Evolutionary conservation across 2,329 filamentous ascomycete species (phyloP), one percentile per base, ranked within the genome.

Genomic region (Trichoderma breve): DNA sequence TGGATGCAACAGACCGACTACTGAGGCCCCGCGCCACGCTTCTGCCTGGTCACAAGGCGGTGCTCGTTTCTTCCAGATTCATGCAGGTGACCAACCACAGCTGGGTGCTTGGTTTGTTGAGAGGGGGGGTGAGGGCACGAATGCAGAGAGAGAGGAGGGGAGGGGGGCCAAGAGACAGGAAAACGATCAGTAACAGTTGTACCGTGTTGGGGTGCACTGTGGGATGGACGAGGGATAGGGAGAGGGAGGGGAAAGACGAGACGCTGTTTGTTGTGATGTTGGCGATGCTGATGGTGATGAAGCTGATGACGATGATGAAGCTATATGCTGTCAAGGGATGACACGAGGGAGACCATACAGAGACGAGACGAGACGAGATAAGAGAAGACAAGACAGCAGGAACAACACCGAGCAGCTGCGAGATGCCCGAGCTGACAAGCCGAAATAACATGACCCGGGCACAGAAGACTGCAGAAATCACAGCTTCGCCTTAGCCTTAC

Each of bases 41-140:
- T 70, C 58, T 72, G 65, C 71, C 66, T 73, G 72, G 72, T 73
- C 72, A 73, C 72, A 72, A 72, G 72, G 71, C 71, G 71, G 36
- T 70, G 65, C 39, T 68, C 30, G 64, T 55, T 72, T 69, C 47
- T 70, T 57, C 43, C 68, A 63, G 70, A 57, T 62, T 43, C 39
- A 72, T 72, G 70, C 70, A 71, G 69, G 63, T 72, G 70, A 72
- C 70, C 70, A 68, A 57, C 70, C 64, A 63, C 30, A 28, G 53
- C 58, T 57, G 39, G 24, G 53, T 43, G 36, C 36, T 55, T 21
- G 34, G 21, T 61, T 47, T 57, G 64, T 57, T 58, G 51, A 51
- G 32, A 32, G 47, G 32, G 47, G 28, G 34, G 64, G 28, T 26
- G 30, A 26, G 36, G 51, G 32, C 24, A 51, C n/a, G 34, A 36